These are phyloP conservation scores for Gymnopilus dilepis DNA, from an alignment of 768 basidiomycete genomes.

Conservation along the genomic window DNA sequence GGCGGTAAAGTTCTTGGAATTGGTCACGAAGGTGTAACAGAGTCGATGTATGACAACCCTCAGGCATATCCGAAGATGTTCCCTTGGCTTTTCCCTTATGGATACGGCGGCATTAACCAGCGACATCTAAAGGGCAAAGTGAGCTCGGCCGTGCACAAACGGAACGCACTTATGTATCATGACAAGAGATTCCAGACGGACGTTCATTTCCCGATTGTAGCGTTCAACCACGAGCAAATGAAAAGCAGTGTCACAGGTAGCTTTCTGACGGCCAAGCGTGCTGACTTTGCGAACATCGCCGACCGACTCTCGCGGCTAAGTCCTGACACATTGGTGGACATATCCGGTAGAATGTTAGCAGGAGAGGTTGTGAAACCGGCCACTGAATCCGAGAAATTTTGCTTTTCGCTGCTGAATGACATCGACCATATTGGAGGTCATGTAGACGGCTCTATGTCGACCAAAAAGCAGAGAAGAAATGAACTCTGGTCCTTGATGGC, in stretches of 20 bases:
- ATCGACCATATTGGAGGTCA: conserved; percentile 32
- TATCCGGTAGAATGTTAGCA: conserved; percentile 23
- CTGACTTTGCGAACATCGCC: conserved; percentile 31
- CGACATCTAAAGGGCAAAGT: conserved; percentile 10
- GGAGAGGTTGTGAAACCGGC: conserved; percentile 26
- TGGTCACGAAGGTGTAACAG: conserved; percentile 34
- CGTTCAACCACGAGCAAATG: conserved; percentile 46
- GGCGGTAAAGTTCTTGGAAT: conserved; percentile 33
- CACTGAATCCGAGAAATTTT: conserved; percentile 26
- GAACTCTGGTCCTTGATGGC: conserved; percentile 38
- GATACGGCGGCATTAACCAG: conserved; percentile 40
- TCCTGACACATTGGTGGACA: conserved; percentile 20
- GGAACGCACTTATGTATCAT: conserved; percentile 40
- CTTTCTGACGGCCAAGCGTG: conserved; percentile 31
- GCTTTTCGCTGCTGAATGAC: conserved; percentile 30
- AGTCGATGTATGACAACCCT: too few relatives aligned
- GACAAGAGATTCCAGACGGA: conserved; percentile 47
- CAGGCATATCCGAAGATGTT: conserved; percentile 42
- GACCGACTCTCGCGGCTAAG: conserved; percentile 28
- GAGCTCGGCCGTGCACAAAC: conserved; percentile 31
- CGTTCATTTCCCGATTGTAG: conserved; percentile 39
- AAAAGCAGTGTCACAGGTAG: conserved; percentile 31
- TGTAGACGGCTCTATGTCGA: conserved; percentile 30
- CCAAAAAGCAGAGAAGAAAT: conserved; percentile 32
- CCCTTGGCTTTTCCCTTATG: conserved; percentile 49